Evolutionary conservation across 805 yeast species (phyloP), one percentile per base, ranked within the genome.

Genomic region (Sugiyamaella qingdaonensis): DNA sequence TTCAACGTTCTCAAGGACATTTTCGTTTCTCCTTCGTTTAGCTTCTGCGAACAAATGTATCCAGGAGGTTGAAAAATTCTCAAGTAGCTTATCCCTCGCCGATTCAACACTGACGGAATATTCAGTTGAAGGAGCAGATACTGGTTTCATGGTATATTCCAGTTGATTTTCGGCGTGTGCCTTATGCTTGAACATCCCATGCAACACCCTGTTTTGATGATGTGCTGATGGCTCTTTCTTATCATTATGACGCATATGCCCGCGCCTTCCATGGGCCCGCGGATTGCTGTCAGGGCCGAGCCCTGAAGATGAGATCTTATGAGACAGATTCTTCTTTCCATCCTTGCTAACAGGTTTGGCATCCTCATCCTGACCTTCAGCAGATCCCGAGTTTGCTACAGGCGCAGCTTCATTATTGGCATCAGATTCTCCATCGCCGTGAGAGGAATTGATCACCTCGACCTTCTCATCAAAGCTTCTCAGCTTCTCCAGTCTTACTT

Each of bases 31-130:
- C 18, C 52, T 55, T 21, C 49, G 33, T 9, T 57, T 58, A 2
- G 71, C 73, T 13, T 53, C 74, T 33, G 74, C 73, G 4, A 88
- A 80, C 48, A 87, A 74, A 21, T 77, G 69, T 19, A 88, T 78
- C 98, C 98, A 91, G 0, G 88, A 81, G 16, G 69, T 68, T 0
- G 87, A 77, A 21, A 82, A 73, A 50, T 77, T 72, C 51, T 75
- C 73, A 37, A 76, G 67, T 19, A 86, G 62, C 19, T 66, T 61
- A 21, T 69, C 55, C 2, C 69, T 62, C 4, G 76, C 70, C 27
- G 63, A 67, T 4, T 58, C 70, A 7, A 70, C 56, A 11, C 67
- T 57, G 24, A 66, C 60, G 3, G 41, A 36, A 24, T 24, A 19
- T 2, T 41, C 47, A 19, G 39, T 52, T 1, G 54, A 35, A 21